These are phyloP conservation scores for Colletotrichum endophyticum DNA, from an alignment of 2,329 filamentous ascomycete genomes.

Conservation along the genomic window DNA sequence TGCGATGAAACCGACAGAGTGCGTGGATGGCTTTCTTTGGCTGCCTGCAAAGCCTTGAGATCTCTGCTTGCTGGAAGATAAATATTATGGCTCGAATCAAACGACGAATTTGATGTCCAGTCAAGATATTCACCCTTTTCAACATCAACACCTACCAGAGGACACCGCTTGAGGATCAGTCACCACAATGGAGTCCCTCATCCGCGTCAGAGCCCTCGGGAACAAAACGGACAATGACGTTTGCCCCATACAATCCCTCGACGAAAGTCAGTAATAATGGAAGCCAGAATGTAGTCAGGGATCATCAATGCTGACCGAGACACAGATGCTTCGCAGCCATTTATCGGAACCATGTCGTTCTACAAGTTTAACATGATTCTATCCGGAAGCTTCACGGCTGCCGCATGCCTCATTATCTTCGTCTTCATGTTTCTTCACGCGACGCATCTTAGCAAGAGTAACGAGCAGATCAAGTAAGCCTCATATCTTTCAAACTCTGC, in stretches of 20 bases:
- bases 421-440: conserved; percentile 37
- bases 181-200: background rate
- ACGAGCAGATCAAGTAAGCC: conserved; percentile 40
- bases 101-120: background rate
- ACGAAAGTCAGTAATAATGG: background rate
- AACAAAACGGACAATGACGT: background rate
- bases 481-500: conserved; percentile 13
- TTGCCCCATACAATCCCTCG: conserved; percentile 3
- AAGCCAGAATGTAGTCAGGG: background rate
- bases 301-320: background rate
- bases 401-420: conserved; percentile 33
- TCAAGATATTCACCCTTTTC: background rate
- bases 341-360: conserved; percentile 14
- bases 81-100: background rate
- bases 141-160: background rate
- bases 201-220: background rate
- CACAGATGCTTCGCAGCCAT: background rate
- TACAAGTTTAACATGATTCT: conserved; percentile 38
- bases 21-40: background rate
- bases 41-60: background rate
- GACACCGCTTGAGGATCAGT: background rate
- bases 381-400: conserved; percentile 36
- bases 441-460: conserved; percentile 42
- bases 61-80: background rate
- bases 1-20: background rate